Conservation (phyloP, 495 filamentous ascomycete genomes). For the Articulospora tetracladia region DNA sequence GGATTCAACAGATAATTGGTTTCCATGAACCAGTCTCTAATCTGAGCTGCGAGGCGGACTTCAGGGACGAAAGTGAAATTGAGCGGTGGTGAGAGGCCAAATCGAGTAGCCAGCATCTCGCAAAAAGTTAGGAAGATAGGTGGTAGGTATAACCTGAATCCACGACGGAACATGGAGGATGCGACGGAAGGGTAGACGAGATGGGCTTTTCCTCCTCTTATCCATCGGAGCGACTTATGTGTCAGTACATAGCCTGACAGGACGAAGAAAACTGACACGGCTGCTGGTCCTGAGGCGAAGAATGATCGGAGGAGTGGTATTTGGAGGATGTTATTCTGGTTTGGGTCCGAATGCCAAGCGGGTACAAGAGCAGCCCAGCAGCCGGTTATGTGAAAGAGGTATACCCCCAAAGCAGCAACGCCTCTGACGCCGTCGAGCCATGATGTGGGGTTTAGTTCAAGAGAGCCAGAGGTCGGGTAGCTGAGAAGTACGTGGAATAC, state of each 20-base stretch:
- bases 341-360: not conserved
- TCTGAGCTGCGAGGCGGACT: constrained; percentile 33
- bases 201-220: constrained; percentile 37
- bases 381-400: constrained; percentile 25
- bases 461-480: not conserved
- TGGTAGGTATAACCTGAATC: constrained; percentile 58
- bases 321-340: constrained; percentile 41
- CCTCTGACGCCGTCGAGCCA: constrained; percentile 51
- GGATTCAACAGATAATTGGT: constrained; percentile 56
- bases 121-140: constrained; percentile 51
- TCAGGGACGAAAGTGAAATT: constrained; percentile 32
- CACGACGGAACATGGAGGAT: constrained; percentile 60
- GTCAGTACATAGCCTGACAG: constrained; percentile 67
- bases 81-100: constrained; percentile 35
- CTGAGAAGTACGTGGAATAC: not conserved
- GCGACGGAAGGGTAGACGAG: constrained; percentile 34
- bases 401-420: constrained; percentile 47
- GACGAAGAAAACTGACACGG: constrained; percentile 70
- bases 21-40: constrained; percentile 42
- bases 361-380: not conserved
- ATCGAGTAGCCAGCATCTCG: constrained; percentile 21
- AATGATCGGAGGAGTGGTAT: constrained; percentile 59
- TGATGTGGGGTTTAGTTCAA: constrained; percentile 31
- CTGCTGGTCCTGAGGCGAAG: constrained; percentile 55
- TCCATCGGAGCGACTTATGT: constrained; percentile 53